phyloP scores from a whole-genome alignment of 1,284 basidiomycete genomes.

The Entoloma clypeatum region DNA sequence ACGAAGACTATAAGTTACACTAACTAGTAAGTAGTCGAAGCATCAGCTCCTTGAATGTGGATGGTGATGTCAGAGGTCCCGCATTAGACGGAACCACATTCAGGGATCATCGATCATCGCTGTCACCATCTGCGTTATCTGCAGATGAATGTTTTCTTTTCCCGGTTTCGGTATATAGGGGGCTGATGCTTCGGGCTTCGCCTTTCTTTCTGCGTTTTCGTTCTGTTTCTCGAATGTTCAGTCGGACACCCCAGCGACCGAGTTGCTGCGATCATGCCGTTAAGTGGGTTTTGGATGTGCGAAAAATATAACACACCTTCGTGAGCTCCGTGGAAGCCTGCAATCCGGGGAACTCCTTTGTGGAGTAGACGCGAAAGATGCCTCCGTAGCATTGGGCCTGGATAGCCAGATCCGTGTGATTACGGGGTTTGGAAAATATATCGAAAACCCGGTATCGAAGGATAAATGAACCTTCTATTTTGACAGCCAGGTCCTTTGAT shows the following conservation, averaged over 20 bases:
- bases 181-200: constrained; percentile 24
- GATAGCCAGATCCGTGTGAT: constrained; percentile 45
- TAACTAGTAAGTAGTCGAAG: too few relatives aligned
- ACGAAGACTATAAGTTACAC: too few relatives aligned
- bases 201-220: constrained; percentile 53
- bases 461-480: constrained; percentile 61
- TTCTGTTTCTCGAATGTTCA: constrained; percentile 69
- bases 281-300: background rate
- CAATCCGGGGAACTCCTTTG: constrained; percentile 76
- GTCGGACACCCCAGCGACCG: constrained; percentile 62
- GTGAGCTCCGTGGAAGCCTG: constrained; percentile 70
- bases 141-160: constrained; percentile 16
- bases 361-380: constrained; percentile 68
- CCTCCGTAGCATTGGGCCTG: constrained; percentile 72
- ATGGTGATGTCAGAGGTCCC: too few relatives aligned
- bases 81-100: background rate
- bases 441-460: constrained; percentile 68
- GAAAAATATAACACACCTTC: constrained; percentile 43
- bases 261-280: constrained; percentile 44
- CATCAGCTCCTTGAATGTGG: too few relatives aligned
- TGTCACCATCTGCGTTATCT: constrained; percentile 4
- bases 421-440: constrained; percentile 43
- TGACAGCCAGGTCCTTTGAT: constrained; percentile 63
- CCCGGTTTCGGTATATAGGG: constrained; percentile 12
- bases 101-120: constrained; percentile 6